Conservation (phyloP, 2,329 filamentous ascomycete species). For the Phaeosphaeria sp. region DNA sequence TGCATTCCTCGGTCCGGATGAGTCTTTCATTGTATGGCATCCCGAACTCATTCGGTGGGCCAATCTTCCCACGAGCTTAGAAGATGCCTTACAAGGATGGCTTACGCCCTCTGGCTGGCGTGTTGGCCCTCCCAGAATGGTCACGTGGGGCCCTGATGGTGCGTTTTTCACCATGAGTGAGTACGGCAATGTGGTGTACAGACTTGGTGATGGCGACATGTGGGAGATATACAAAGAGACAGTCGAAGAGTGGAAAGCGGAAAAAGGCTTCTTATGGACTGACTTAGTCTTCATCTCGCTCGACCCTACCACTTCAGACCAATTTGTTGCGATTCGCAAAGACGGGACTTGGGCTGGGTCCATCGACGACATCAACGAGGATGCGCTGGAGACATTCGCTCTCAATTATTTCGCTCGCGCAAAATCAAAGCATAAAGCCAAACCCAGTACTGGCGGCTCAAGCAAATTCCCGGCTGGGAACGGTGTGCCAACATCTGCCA, state of each 20-base stretch:
- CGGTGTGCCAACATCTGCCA: not conserved
- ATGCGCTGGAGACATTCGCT: constrained; percentile 40
- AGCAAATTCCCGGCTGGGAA: constrained; percentile 3
- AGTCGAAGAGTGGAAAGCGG: constrained; percentile 43
- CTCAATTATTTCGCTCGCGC: constrained; percentile 37
- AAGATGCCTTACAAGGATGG: constrained; percentile 43
- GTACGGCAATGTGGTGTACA: constrained; percentile 41
- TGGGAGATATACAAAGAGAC: constrained; percentile 44
- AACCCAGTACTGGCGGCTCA: constrained; percentile 13
- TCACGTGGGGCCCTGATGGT: constrained; percentile 39
- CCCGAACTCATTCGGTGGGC: constrained; percentile 43
- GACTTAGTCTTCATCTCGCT: constrained; percentile 40
- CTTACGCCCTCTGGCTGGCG: constrained; percentile 47
- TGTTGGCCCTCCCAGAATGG: constrained; percentile 40
- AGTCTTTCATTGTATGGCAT: constrained; percentile 45
- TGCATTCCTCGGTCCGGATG: constrained; percentile 35
- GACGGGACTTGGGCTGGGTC: constrained; percentile 46
- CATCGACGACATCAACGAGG: constrained; percentile 42
- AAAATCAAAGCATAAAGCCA: constrained; percentile 23
- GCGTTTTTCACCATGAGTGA: constrained; percentile 47
- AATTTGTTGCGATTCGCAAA: constrained; percentile 44
- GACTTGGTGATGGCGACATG: constrained; percentile 26
- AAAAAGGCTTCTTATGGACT: constrained; percentile 38
- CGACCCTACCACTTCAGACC: constrained; percentile 36
- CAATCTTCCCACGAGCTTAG: constrained; percentile 31